These are phyloP conservation scores for Juglanconis oblonga DNA, from an alignment of 2,329 filamentous ascomycete species.

Conservation along the genomic window DNA sequence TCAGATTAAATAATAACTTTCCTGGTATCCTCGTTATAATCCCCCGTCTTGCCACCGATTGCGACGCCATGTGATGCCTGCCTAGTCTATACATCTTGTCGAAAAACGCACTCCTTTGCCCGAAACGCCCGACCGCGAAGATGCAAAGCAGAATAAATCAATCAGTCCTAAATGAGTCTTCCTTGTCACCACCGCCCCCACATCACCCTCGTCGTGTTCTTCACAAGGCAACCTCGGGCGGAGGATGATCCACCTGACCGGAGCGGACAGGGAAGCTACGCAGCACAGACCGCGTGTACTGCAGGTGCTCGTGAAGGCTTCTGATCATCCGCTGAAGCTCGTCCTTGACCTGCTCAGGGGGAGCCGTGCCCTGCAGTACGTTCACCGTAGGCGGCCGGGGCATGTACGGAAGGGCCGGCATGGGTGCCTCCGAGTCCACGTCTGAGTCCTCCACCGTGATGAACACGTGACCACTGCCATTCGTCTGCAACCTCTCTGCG, in stretches of 20 bases:
- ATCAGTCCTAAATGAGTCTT: no score
- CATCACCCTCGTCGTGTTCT: not conserved
- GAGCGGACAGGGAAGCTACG: slow-evolving; percentile 26
- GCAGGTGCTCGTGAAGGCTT: slow-evolving; percentile 33
- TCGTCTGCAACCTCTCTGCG: not conserved
- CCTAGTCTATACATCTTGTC: no score
- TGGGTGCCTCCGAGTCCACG: slow-evolving; percentile 16
- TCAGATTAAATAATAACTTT: no score
- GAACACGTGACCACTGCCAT: slow-evolving; percentile 8
- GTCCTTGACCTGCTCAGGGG: slow-evolving; percentile 29
- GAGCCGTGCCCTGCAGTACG: slow-evolving; percentile 41
- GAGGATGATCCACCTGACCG: not conserved
- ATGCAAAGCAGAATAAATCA: no score
- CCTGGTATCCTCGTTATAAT: no score
- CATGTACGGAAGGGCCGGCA: slow-evolving; percentile 32
- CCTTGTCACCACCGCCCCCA: no score
- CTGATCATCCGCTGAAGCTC: slow-evolving; percentile 32
- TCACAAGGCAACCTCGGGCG: not conserved
- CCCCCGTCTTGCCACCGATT: no score
- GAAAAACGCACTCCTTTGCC: no score
- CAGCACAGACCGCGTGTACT: slow-evolving; percentile 28
- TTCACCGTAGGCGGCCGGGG: slow-evolving; percentile 44
- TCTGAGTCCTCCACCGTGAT: slow-evolving; percentile 15
- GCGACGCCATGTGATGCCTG: no score
- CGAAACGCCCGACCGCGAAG: no score